Evolutionary conservation across 169 alveolate species (phyloP), one percentile per base, ranked within the genome.

Genomic region (Sarcocystis neurona): DNA sequence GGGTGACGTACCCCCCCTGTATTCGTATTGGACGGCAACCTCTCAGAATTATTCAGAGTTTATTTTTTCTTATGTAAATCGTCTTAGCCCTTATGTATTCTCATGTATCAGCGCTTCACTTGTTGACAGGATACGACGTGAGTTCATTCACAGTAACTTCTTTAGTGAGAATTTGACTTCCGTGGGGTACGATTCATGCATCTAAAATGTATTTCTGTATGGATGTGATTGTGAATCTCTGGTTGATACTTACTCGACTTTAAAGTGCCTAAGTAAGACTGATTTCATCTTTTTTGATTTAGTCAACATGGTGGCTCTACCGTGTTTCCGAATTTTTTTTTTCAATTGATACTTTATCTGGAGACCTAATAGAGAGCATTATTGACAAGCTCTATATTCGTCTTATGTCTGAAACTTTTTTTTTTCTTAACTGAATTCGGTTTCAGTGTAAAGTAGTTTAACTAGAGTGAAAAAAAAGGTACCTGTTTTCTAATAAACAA

Each of bases 51-150:
- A 70, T 50, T 50, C 34, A 56, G 34, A 75, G 85, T 82, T 87
- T n/a, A n/a, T 79, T 79, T 44, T 78, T 79, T 70, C 66, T 6
- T 50, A 84, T 89, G 56, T 79, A 53, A 80, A 89, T 37, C 94
- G 82, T 32, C 86, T 86, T 80, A 82, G 60, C 34, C 66, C 34
- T 80, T 39, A 89, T 77, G 43, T 88, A 80, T 91, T 30, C 23
- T 53, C 34, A 66, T 41, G 37, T 30, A 30, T 30, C n/a, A 60
- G 70, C 70, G 32, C 3, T 72, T 70, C 72, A 86, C 79, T 84
- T 92, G 56, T 89, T 89, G 53, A 89, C 84, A 30, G 23, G 23
- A 53, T 23, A 53, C 12, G 12, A 53, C 23, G 23, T 79, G 87
- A 79, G 12, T 43, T 79, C 23, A 79, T 32, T 79, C 80, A 79